Percentiles rank a stretch among this genome's conserved stretches.
Conservation (phyloP, 768 basidiomycete genomes). For the Boletus edulis region DNA sequence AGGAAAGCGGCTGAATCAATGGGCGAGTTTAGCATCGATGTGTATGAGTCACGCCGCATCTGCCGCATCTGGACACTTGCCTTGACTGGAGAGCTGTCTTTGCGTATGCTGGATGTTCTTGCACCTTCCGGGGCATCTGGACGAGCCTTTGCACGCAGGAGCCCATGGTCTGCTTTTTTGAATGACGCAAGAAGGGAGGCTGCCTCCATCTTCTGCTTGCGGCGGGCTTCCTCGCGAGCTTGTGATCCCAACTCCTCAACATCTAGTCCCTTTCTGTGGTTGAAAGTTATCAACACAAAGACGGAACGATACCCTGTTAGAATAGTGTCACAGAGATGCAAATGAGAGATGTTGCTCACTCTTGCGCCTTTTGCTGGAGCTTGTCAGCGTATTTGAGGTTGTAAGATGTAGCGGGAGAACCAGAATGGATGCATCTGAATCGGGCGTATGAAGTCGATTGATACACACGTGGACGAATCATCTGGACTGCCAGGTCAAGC, state of each 20-base stretch:
- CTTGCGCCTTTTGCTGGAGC: slow-evolving; percentile 56
- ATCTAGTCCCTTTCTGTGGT: slow-evolving; percentile 43
- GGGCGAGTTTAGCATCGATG: neutral
- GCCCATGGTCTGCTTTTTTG: slow-evolving; percentile 10
- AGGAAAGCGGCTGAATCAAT: slow-evolving; percentile 66
- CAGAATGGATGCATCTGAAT: slow-evolving; percentile 16
- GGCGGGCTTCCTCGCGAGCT: slow-evolving; percentile 30
- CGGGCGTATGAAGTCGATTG: neutral
- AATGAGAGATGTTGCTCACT: slow-evolving; percentile 45
- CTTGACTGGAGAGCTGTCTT: slow-evolving; percentile 69
- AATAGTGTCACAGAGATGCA: slow-evolving; percentile 9
- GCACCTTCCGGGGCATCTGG: slow-evolving; percentile 3
- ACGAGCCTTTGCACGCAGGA: slow-evolving; percentile 5
- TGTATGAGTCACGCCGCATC: neutral
- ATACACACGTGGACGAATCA: slow-evolving; percentile 1
- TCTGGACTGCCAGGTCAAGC: neutral
- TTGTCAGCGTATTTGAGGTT: slow-evolving; percentile 67
- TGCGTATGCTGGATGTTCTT: slow-evolving; percentile 34
- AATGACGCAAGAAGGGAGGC: slow-evolving; percentile 12
- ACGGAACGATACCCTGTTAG: slow-evolving; percentile 12
- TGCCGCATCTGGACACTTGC: slow-evolving; percentile 31
- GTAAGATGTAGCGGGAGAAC: slow-evolving; percentile 15
- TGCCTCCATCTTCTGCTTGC: slow-evolving; percentile 29
- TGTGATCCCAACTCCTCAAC: slow-evolving; percentile 33
- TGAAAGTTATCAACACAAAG: slow-evolving; percentile 3